These are phyloP conservation scores for Ormosia emarginata DNA, from an alignment of 306 rosid species.

Conservation along the genomic window DNA sequence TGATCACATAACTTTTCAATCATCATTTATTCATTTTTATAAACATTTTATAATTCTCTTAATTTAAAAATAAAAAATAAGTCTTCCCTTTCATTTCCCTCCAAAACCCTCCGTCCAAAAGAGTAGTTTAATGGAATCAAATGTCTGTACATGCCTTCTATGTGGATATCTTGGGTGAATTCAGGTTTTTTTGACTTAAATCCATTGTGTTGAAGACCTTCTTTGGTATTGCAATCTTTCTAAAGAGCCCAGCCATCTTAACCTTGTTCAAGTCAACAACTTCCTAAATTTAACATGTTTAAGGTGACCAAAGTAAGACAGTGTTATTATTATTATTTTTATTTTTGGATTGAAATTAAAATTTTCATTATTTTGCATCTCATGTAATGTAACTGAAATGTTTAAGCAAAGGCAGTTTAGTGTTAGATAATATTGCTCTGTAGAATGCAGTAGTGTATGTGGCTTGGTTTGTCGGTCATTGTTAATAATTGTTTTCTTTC, in stretches of 20 bases:
- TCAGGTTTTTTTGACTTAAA: background rate
- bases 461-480: slow-evolving; percentile 1
- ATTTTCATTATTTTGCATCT: background rate
- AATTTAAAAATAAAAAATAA: too few species aligned
- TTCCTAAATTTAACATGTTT: background rate
- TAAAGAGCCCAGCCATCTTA: background rate
- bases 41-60: too few species aligned
- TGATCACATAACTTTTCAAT: too few species aligned
- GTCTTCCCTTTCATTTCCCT: too few species aligned
- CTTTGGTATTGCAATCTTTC: background rate
- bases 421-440: background rate
- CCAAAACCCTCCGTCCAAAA: too few species aligned
- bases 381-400: background rate
- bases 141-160: background rate
- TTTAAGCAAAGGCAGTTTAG: slow-evolving; percentile 1
- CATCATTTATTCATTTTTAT: too few species aligned
- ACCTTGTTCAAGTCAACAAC: background rate
- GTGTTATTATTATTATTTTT: background rate
- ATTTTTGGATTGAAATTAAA: background rate
- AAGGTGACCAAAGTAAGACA: background rate
- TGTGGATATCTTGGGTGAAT: background rate
- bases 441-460: background rate
- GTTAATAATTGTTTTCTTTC: slow-evolving; percentile 12
- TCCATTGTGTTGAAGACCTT: background rate
- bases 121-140: background rate